Evolutionary conservation across 495 filamentous ascomycete genomes (phyloP).

Genomic region (Monascus purpureus): DNA sequence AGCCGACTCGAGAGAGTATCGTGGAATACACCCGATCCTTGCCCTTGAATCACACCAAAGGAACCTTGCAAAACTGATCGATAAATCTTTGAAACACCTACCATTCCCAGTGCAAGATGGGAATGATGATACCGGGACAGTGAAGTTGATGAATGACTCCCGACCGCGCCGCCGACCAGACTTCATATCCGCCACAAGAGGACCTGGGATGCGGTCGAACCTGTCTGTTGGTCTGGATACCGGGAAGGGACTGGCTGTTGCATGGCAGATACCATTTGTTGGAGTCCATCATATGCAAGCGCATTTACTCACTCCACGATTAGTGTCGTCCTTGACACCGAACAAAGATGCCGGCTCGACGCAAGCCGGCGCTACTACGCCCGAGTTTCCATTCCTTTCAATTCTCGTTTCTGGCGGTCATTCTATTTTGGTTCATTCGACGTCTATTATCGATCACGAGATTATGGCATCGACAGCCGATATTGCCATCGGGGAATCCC

Average conservation of each 20-base stretch:
- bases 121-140: constrained; percentile 7
- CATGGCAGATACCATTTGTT: constrained; percentile 67
- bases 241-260: constrained; percentile 76
- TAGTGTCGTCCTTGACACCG: constrained; percentile 48
- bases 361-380: constrained; percentile 4
- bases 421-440: constrained; percentile 67
- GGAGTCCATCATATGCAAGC: constrained; percentile 97
- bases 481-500: constrained; percentile 68
- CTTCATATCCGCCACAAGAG: constrained; percentile 74
- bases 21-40: constrained; percentile 64
- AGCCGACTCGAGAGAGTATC: constrained; percentile 51
- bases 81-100: constrained; percentile 44
- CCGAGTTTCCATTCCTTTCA: constrained; percentile 69
- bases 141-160: constrained; percentile 12
- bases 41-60: constrained; percentile 61
- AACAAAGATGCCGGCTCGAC: background rate
- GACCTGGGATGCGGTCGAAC: constrained; percentile 72
- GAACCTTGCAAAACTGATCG: constrained; percentile 50
- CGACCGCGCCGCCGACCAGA: constrained; percentile 44
- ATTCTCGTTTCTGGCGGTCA: constrained; percentile 90
- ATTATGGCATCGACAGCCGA: constrained; percentile 57
- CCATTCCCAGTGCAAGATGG: constrained; percentile 18
- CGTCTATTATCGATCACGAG: constrained; percentile 46
- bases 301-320: constrained; percentile 73
- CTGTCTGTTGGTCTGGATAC: constrained; percentile 65